phyloP scores from a whole-genome alignment of 257 asterid species.

The Schizonepeta tenuifolia region DNA sequence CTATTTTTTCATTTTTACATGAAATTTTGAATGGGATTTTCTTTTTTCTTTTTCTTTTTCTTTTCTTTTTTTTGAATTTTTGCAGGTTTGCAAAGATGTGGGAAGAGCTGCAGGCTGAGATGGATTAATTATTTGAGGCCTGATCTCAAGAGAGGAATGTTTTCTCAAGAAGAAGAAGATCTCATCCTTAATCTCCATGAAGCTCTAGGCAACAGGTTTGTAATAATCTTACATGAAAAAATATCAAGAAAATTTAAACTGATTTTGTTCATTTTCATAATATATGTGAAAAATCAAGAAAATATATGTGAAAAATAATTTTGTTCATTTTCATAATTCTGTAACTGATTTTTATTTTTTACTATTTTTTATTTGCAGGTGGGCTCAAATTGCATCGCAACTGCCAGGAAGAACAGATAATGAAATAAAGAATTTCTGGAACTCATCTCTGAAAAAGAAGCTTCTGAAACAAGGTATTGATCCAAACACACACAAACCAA shows the following conservation, averaged over 20 bases:
- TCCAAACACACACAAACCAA: constrained; percentile 71
- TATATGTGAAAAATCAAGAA: neutral
- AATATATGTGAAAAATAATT: neutral
- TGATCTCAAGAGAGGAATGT: constrained; percentile 82
- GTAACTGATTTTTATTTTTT: no score
- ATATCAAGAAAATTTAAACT: neutral
- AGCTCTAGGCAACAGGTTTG: constrained; percentile 74
- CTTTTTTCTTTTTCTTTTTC: neutral
- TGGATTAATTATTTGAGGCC: constrained; percentile 90
- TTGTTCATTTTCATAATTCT: no score
- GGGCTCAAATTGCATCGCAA: constrained; percentile 91
- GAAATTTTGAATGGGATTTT: neutral
- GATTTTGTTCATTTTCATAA: no score
- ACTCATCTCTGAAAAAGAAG: constrained; percentile 78
- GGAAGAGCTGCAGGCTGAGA: constrained; percentile 82
- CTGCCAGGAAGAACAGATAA: constrained; percentile 91
- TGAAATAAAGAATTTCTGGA: constrained; percentile 89
- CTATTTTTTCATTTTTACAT: neutral
- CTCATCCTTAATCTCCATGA: constrained; percentile 64
- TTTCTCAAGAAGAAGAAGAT: constrained; percentile 79
- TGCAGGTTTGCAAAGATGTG: constrained; percentile 78
- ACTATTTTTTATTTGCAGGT: constrained; percentile 51
- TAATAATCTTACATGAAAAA: neutral
- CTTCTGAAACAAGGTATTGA: constrained; percentile 72
- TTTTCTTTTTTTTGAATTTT: neutral